Percentiles rank a stretch among this genome's conserved stretches.
Evolutionary conservation across 2,329 filamentous ascomycete species (phyloP).

Genomic region (Xenoacremonium recifei): DNA sequence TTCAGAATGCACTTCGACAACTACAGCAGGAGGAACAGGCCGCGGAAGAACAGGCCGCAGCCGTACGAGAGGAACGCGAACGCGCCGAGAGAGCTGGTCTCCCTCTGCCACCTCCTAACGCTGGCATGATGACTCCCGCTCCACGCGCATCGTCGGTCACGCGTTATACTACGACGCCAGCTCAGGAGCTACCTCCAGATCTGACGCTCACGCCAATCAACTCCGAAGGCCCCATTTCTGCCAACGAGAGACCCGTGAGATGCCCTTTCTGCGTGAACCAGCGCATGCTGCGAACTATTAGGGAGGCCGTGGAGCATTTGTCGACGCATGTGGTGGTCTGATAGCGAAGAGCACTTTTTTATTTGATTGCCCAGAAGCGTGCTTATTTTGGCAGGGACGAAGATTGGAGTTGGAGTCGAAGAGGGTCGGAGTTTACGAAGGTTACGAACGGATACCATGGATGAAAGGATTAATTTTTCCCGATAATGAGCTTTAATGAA

Average conservation of each 20-base stretch:
- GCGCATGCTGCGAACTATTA: constrained; percentile 58
- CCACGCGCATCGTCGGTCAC: constrained; percentile 29
- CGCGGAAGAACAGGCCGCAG: constrained; percentile 56
- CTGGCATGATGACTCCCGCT: constrained; percentile 31
- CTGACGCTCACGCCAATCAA: constrained; percentile 56
- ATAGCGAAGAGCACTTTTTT: too few relatives aligned
- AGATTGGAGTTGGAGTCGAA: too few relatives aligned
- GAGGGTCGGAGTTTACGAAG: too few relatives aligned
- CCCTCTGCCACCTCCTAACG: constrained; percentile 30
- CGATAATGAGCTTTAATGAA: too few relatives aligned
- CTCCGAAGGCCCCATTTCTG: constrained; percentile 44
- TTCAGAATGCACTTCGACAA: constrained; percentile 58
- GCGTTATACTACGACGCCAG: constrained; percentile 32
- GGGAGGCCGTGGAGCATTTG: constrained; percentile 62
- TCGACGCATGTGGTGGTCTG: constrained; percentile 58
- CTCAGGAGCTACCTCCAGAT: constrained; percentile 37
- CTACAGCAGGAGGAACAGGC: constrained; percentile 59
- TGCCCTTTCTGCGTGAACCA: constrained; percentile 63
- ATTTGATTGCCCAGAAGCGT: too few relatives aligned
- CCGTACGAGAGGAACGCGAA: constrained; percentile 52
- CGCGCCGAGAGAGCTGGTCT: constrained; percentile 41
- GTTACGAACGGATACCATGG: too few relatives aligned
- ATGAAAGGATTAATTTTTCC: too few relatives aligned
- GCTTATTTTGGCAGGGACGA: too few relatives aligned
- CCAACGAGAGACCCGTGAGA: constrained; percentile 49